Conservation (phyloP, 192 early-diverging fungal species). For the Martensiomyces pterosporus region DNA sequence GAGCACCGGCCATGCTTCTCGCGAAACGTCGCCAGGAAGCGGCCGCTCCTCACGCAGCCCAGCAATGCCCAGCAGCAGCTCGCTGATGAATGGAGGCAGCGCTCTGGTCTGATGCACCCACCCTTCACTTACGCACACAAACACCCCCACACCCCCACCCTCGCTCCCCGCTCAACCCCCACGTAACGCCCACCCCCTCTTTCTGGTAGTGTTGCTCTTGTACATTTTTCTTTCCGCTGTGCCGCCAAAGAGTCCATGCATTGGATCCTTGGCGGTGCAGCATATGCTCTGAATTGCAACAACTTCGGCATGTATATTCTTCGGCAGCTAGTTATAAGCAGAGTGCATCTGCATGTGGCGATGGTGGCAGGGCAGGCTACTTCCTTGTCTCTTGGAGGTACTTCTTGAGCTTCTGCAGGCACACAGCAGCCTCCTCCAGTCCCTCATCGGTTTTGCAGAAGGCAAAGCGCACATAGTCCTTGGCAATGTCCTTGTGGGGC, state of each 20-base stretch:
- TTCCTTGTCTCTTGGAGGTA: conserved; percentile 19
- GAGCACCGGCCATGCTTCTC: background rate
- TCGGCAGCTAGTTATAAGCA: background rate
- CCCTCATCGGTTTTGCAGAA: conserved; percentile 90
- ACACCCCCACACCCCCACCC: background rate
- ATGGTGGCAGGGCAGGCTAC: background rate
- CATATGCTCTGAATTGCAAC: background rate
- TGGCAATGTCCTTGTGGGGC: conserved; percentile 59
- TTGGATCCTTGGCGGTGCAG: too few relatives aligned
- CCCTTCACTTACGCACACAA: background rate
- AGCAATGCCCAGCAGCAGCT: background rate
- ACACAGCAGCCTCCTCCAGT: conserved; percentile 66
- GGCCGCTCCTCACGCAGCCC: background rate
- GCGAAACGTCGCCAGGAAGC: background rate
- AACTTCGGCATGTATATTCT: background rate
- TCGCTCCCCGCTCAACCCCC: background rate
- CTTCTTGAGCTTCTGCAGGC: conserved; percentile 58
- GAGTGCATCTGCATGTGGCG: background rate
- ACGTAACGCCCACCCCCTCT: background rate
- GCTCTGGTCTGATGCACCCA: background rate
- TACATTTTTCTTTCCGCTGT: background rate
- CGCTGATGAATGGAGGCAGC: background rate
- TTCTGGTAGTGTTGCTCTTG: background rate
- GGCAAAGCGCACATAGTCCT: conserved; percentile 80
- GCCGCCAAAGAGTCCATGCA: background rate